phyloP scores from a whole-genome alignment of 805 yeast species.

The Pichia scutulata region DNA sequence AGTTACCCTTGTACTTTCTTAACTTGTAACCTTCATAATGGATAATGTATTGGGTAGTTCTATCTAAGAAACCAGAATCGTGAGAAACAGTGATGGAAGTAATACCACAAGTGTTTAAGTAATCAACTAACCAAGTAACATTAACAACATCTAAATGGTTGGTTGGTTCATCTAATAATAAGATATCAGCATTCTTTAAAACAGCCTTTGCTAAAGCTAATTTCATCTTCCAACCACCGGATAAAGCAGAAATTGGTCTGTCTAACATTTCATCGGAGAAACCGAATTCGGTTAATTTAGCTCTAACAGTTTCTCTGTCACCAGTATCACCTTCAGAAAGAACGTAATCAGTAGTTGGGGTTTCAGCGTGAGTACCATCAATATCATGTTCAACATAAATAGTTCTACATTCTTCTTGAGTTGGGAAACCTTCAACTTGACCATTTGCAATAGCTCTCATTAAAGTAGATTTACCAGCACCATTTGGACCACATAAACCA shows the following conservation, averaged over 20 bases:
- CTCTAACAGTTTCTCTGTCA: constrained; percentile 61
- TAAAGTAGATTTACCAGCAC: constrained; percentile 97
- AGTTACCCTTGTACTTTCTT: constrained; percentile 99
- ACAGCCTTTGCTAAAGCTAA: constrained; percentile 99
- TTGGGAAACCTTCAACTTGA: constrained; percentile 99
- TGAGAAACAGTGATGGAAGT: constrained; percentile 98
- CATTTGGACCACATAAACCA: constrained; percentile 98
- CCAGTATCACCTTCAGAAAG: constrained; percentile 51
- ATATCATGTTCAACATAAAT: constrained; percentile 99
- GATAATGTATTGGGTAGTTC: constrained; percentile 94
- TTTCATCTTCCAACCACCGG: constrained; percentile 99
- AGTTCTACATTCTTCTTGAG: constrained; percentile 98
- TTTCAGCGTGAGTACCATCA: constrained; percentile 96
- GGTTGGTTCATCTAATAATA: constrained; percentile 98
- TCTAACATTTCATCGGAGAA: constrained; percentile 89
- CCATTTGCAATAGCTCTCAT: constrained; percentile 98
- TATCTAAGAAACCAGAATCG: constrained; percentile 99
- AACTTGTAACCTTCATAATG: constrained; percentile 99
- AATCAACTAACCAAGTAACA: constrained; percentile 99
- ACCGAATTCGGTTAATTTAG: constrained; percentile 80
- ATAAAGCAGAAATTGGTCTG: constrained; percentile 92
- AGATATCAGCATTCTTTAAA: constrained; percentile 94
- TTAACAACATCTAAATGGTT: constrained; percentile 99
- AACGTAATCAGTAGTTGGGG: constrained; percentile 90
- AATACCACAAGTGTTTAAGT: constrained; percentile 97